Conservation (phyloP, 1,139 yeast genomes). For the Geotrichum europaeum region DNA sequence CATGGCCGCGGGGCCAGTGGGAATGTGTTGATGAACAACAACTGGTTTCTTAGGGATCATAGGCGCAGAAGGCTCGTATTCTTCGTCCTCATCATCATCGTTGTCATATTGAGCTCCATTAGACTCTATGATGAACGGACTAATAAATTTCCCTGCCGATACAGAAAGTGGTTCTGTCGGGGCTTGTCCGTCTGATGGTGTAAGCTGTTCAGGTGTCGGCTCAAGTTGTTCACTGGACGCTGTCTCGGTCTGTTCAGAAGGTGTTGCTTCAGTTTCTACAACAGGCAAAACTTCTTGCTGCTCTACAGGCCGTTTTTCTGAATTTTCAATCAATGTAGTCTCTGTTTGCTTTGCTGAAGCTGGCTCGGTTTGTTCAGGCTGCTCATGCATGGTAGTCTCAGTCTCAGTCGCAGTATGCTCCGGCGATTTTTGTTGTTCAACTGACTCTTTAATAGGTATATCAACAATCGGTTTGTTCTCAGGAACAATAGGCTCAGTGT, state of each 20-base stretch:
- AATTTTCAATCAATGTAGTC: background rate
- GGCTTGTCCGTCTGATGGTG: background rate
- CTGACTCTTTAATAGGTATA: background rate
- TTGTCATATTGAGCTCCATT: background rate
- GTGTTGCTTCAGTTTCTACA: background rate
- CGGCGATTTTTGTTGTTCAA: background rate
- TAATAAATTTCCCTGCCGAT: background rate
- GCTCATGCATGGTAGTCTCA: background rate
- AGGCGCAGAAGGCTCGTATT: slow-evolving; percentile 15
- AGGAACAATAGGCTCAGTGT: background rate
- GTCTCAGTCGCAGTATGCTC: background rate
- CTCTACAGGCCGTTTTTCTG: background rate
- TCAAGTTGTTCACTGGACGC: too few relatives aligned
- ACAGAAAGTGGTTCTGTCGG: background rate
- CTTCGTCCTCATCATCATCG: slow-evolving; percentile 11
- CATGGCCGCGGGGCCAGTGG: background rate
- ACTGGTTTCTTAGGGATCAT: slow-evolving; percentile 8
- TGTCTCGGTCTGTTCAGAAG: too few relatives aligned
- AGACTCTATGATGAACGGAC: slow-evolving; percentile 7
- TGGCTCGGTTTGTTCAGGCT: background rate
- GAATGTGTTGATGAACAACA: background rate
- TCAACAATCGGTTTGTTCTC: background rate
- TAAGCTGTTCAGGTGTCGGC: background rate
- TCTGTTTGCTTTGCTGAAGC: background rate
- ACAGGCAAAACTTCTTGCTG: background rate